Conservation (phyloP, 306 rosid species). For the Malus fusca region DNA sequence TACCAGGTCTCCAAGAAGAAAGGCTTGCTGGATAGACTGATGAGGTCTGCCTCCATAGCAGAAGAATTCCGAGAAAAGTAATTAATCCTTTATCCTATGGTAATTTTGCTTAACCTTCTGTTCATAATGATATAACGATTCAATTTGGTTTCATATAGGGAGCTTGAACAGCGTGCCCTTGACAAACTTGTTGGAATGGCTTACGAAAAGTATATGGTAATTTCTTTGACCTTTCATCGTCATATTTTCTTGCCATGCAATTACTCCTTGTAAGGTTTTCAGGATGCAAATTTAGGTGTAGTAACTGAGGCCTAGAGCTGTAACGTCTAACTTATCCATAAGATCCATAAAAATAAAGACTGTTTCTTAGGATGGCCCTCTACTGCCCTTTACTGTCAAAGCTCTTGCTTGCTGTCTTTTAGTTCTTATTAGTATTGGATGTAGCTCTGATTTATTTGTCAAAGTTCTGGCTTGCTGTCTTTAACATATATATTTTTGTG, state of each 20-base stretch:
- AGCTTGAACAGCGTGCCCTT: conserved; percentile 69
- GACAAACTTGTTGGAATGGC: conserved; percentile 78
- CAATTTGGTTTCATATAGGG: conserved; percentile 44
- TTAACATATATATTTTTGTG: conserved; percentile 17
- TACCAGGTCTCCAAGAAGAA: conserved; percentile 64
- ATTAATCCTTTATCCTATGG: conserved; percentile 19
- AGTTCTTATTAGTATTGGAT: neutral
- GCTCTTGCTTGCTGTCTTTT: neutral
- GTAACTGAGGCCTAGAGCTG: neutral
- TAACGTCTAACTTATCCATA: neutral
- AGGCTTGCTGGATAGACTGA: conserved; percentile 46
- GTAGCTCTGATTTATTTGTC: neutral
- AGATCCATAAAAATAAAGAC: neutral
- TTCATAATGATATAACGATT: conserved; percentile 14
- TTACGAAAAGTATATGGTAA: conserved; percentile 83
- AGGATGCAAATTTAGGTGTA: neutral
- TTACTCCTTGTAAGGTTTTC: conserved; percentile 6
- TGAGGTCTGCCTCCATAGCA: conserved; percentile 45
- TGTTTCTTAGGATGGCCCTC: neutral
- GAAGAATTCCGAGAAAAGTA: conserved; percentile 78
- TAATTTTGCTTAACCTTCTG: conserved; percentile 16
- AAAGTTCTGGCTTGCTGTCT: neutral
- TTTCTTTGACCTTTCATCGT: conserved; percentile 17
- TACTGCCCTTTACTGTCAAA: neutral
- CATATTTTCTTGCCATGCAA: conserved; percentile 2